Evolutionary conservation across 2,329 filamentous ascomycete genomes (phyloP), one percentile per base, ranked within the genome.

Genomic region (Diaporthe batatas): DNA sequence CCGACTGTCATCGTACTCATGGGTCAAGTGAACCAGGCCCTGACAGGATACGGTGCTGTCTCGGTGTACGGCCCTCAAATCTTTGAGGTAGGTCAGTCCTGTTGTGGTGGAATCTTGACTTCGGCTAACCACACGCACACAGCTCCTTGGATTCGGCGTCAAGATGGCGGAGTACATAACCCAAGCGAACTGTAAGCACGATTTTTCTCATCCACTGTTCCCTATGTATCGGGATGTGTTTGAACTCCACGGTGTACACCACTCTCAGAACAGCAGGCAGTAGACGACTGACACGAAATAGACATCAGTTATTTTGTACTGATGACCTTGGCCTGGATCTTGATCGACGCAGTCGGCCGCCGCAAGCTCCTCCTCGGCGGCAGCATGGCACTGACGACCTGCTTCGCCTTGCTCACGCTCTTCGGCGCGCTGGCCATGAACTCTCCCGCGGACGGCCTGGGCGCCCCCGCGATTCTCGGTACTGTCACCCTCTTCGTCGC

Each of bases 41-140:
- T 89, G 67, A 89, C 87, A 0, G 87, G 87, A 11, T 90, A 90
- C 70, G 88, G 88, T 3, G 90, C 89, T 0, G 87, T 91, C 3
- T 89, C 86, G 23, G 89, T 91, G 3, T 91, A 91, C 72, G 90
- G 89, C 0, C 89, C 89, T 2, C 90, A 91, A 75, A 91, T 91
- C 69, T 91, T 91, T 78, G 85, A 74, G 53, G 73, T 72, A 42
- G 58, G 73, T 25, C 23, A 5, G 3, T 21, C 21, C 49, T 6
- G 1, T 18, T 6, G 47, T 23, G 1, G 16, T 12, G 6, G 18
- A 14, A n/a, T 39, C 6, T 11, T 32, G 59, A 29, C 16, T 6
- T 8, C n/a, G 23, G 44, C 57, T 71, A 7, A 72, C 64, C 23
- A 55, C 10, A 44, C 25, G 8, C 12, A 16, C 29, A 18, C 53